Percentiles rank a stretch among this genome's conserved stretches.
Evolutionary conservation across 192 early-diverging fungal species (phyloP).

Genomic region (Lobosporangium transversale): DNA sequence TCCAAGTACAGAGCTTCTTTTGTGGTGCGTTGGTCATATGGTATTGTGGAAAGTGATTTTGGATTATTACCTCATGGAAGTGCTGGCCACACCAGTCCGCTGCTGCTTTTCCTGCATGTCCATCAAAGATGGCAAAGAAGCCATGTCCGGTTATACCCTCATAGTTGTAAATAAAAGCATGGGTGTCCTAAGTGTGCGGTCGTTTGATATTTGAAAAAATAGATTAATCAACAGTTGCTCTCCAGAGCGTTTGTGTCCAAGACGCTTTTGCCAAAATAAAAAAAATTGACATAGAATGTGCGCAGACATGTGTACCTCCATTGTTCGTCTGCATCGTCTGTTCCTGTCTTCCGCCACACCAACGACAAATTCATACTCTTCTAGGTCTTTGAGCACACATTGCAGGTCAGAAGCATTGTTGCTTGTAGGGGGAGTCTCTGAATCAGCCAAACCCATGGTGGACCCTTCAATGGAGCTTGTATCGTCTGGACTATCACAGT

Average conservation of each 20-base stretch:
- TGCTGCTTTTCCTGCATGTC: conserved; percentile 94
- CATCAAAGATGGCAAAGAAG: conserved; percentile 97
- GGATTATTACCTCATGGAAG: conserved; percentile 74
- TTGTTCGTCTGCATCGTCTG: conserved; percentile 89
- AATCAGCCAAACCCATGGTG: conserved; percentile 17
- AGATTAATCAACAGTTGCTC: conserved; percentile 8
- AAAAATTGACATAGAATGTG: neutral
- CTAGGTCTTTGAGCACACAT: conserved; percentile 40
- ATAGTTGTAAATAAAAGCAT: conserved; percentile 87
- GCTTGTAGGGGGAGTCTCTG: conserved; percentile 3
- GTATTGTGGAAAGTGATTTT: no score
- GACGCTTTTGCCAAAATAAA: no score
- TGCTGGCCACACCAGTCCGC: conserved; percentile 96
- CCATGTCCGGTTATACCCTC: conserved; percentile 80
- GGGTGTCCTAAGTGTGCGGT: conserved; percentile 91
- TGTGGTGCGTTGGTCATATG: neutral
- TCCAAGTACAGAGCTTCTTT: neutral
- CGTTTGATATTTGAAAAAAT: conserved; percentile 2
- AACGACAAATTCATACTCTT: conserved; percentile 54
- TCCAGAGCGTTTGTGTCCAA: no score
- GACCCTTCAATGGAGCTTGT: conserved; percentile 46
- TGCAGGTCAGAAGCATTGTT: conserved; percentile 13
- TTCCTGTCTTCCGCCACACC: conserved; percentile 90
- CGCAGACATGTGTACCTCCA: conserved; percentile 71
- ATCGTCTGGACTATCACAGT: conserved; percentile 46